Conservation (phyloP, 106 monocot species). For the Xerophyta viscosa region DNA sequence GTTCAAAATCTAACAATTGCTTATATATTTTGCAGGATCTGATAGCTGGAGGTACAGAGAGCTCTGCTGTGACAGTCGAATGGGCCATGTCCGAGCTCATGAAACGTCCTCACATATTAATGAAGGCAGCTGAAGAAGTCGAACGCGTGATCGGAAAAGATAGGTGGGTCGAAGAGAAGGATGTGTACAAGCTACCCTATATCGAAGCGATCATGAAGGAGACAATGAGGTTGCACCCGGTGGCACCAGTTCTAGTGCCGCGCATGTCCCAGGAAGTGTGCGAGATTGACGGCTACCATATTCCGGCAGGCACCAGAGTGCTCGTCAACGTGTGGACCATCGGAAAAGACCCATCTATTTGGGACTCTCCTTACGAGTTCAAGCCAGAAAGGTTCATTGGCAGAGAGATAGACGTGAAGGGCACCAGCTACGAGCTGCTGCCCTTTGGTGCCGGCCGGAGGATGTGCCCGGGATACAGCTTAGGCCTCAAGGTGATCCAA, state of each 20-base stretch:
- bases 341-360: not conserved
- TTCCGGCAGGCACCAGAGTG: constrained; percentile 12
- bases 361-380: too few relatives aligned
- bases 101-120: constrained; percentile 30
- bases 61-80: too few relatives aligned
- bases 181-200: constrained; percentile 35
- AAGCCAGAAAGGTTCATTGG: too few relatives aligned
- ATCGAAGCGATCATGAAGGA: constrained; percentile 42
- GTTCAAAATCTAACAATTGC: too few relatives aligned
- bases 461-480: too few relatives aligned
- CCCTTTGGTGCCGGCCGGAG: too few relatives aligned
- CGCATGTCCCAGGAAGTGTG: constrained; percentile 31
- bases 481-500: too few relatives aligned
- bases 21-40: constrained; percentile 10
- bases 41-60: constrained; percentile 51
- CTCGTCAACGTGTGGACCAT: constrained; percentile 30
- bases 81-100: constrained; percentile 24
- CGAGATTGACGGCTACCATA: constrained; percentile 28
- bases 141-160: constrained; percentile 45
- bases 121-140: constrained; percentile 44
- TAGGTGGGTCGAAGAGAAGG: constrained; percentile 49
- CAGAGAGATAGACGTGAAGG: too few relatives aligned
- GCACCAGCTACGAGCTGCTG: too few relatives aligned
- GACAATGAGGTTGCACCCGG: too few relatives aligned
- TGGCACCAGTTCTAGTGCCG: constrained; percentile 47